phyloP scores from a whole-genome alignment of 2,329 filamentous ascomycete species.

The Claviceps sp. region DNA sequence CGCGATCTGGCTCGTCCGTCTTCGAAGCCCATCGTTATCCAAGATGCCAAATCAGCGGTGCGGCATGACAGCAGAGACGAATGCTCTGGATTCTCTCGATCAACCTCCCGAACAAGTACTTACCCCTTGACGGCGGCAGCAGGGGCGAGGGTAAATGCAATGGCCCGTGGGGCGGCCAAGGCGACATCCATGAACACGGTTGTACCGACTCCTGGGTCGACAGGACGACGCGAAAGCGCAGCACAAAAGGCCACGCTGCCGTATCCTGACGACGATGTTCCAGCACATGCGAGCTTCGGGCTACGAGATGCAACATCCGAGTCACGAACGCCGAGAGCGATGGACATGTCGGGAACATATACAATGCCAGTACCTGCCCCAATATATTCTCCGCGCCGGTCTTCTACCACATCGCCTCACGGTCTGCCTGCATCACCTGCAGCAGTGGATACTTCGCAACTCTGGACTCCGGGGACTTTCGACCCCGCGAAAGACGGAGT shows the following conservation, averaged over 20 bases:
- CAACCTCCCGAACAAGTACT: slow-evolving; percentile 22
- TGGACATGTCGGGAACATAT: slow-evolving; percentile 7
- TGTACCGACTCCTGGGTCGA: slow-evolving; percentile 11
- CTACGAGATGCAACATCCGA: slow-evolving; percentile 7
- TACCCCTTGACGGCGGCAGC: slow-evolving; percentile 19
- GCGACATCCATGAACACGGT: not conserved
- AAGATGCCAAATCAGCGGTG: slow-evolving; percentile 17
- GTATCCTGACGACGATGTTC: slow-evolving; percentile 26
- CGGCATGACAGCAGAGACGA: slow-evolving; percentile 11
- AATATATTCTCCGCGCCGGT: not conserved
- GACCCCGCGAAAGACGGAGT: slow-evolving; percentile 24
- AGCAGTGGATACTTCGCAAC: slow-evolving; percentile 12
- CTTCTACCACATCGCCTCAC: not conserved
- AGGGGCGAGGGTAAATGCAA: slow-evolving; percentile 6
- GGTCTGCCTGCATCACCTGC: slow-evolving; percentile 1
- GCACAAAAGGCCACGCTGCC: slow-evolving; percentile 17
- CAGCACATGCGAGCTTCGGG: slow-evolving; percentile 10
- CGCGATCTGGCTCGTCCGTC: slow-evolving; percentile 17
- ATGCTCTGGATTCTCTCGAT: slow-evolving; percentile 11
- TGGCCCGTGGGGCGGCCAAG: not conserved
- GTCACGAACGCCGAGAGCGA: slow-evolving; percentile 1
- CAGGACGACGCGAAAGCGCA: slow-evolving; percentile 7
- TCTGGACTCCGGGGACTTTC: slow-evolving; percentile 34
- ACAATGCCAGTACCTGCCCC: slow-evolving; percentile 12
- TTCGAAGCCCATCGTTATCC: slow-evolving; percentile 21